Percentiles rank a stretch among this genome's conserved stretches.
phyloP scores from a whole-genome alignment of 441 rosid genomes.

The Macaranga tanarius region DNA sequence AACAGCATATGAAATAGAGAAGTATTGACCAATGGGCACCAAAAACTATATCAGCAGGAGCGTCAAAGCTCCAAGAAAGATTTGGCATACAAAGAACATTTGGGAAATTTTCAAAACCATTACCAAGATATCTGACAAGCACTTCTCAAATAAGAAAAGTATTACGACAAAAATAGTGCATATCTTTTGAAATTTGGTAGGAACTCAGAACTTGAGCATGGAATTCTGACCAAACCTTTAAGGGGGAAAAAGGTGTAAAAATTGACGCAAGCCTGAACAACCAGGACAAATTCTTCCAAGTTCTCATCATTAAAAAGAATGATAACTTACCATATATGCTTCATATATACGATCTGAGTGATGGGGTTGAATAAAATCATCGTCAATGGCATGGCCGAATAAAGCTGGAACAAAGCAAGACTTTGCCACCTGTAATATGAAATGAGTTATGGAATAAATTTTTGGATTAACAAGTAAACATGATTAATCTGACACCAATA shows the following conservation, averaged over 20 bases:
- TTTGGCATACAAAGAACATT: neutral
- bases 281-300: too few species aligned
- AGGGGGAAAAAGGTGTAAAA: neutral
- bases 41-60: too few species aligned
- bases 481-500: slow-evolving; percentile 9
- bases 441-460: slow-evolving; percentile 7
- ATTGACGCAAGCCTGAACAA: neutral
- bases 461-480: neutral
- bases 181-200: neutral
- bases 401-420: slow-evolving; percentile 92
- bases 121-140: neutral
- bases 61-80: slow-evolving; percentile 6
- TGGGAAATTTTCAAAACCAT: slow-evolving; percentile 3
- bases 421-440: slow-evolving; percentile 68
- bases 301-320: slow-evolving; percentile 8
- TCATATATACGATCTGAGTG: slow-evolving; percentile 88
- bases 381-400: slow-evolving; percentile 91
- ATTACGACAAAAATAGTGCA: neutral
- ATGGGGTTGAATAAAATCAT: slow-evolving; percentile 93
- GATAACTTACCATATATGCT: slow-evolving; percentile 63
- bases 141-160: neutral
- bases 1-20: neutral
- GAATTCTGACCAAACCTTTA: neutral
- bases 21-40: slow-evolving; percentile 3
- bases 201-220: neutral